Conservation (phyloP, 2,329 filamentous ascomycete genomes). For the Lasiodiplodia citricola region DNA sequence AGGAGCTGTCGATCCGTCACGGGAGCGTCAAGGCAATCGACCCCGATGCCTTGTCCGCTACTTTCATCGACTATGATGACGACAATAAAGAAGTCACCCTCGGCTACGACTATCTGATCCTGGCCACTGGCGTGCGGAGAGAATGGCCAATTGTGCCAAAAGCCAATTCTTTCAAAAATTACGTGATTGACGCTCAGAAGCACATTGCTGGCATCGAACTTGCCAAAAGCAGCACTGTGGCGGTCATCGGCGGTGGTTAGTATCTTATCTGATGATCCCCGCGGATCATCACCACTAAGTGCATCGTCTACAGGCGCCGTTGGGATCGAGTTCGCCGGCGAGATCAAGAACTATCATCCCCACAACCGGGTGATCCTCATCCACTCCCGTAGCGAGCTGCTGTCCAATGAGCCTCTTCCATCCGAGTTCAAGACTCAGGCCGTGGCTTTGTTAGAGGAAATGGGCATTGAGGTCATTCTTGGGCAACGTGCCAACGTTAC, state of each 20-base stretch:
- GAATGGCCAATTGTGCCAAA: slow-evolving; percentile 76
- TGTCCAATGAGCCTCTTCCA: slow-evolving; percentile 75
- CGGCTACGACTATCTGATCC: slow-evolving; percentile 76
- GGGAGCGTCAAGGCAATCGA: slow-evolving; percentile 69
- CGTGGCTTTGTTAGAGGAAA: slow-evolving; percentile 63
- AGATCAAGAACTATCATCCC: slow-evolving; percentile 73
- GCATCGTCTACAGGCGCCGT: slow-evolving; percentile 63
- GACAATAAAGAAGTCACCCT: slow-evolving; percentile 29
- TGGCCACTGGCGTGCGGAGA: slow-evolving; percentile 71
- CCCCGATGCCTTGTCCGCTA: slow-evolving; percentile 60
- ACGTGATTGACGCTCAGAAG: slow-evolving; percentile 64
- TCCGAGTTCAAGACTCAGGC: slow-evolving; percentile 70
- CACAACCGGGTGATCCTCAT: slow-evolving; percentile 71
- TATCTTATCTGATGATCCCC: slow-evolving; percentile 19
- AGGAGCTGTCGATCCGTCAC: slow-evolving; percentile 68
- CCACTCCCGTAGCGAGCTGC: slow-evolving; percentile 71
- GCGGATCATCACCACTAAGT: not conserved
- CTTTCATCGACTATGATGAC: slow-evolving; percentile 55
- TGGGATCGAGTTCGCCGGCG: slow-evolving; percentile 81
- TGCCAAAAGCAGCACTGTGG: slow-evolving; percentile 54
- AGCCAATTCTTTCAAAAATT: slow-evolving; percentile 65
- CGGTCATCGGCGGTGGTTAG: slow-evolving; percentile 73
- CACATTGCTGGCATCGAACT: slow-evolving; percentile 55
- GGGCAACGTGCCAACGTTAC: slow-evolving; percentile 58
- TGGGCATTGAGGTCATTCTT: slow-evolving; percentile 69